Percentiles rank a stretch among this genome's conserved stretches.
Conservation (phyloP, 768 basidiomycete genomes). For the Mycena sanguinolenta region DNA sequence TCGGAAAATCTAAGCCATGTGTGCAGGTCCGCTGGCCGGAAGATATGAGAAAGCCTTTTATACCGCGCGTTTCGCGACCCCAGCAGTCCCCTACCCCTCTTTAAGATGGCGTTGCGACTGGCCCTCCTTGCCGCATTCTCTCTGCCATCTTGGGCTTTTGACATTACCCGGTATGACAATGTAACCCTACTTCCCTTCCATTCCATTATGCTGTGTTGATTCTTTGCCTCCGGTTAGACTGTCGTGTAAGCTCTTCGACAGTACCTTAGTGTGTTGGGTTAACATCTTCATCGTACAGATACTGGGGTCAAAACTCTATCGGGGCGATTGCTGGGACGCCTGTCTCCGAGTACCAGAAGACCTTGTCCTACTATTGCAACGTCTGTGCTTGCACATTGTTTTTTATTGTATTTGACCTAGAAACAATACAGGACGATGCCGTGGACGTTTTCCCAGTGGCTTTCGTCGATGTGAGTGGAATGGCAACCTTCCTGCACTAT, state of each 20-base stretch:
- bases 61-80: neutral
- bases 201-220: neutral
- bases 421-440: conserved; percentile 64
- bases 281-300: conserved; percentile 52
- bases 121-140: conserved; percentile 35
- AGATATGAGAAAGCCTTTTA: neutral
- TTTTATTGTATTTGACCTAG: conserved; percentile 11
- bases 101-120: conserved; percentile 34
- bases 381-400: conserved; percentile 45
- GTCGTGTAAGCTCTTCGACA: conserved; percentile 60
- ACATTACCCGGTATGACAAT: conserved; percentile 73
- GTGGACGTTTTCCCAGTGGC: conserved; percentile 79
- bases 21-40: neutral
- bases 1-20: conserved; percentile 1
- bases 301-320: conserved; percentile 85
- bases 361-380: conserved; percentile 74
- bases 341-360: conserved; percentile 69
- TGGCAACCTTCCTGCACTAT: neutral
- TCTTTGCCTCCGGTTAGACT: conserved; percentile 51
- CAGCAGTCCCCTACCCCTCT: conserved; percentile 3
- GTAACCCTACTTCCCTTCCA: conserved; percentile 49
- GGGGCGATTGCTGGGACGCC: conserved; percentile 66
- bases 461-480: conserved; percentile 62
- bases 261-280: neutral
- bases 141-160: conserved; percentile 56